phyloP scores from a whole-genome alignment of 805 yeast species.

The Cyberlindnera amylophila region DNA sequence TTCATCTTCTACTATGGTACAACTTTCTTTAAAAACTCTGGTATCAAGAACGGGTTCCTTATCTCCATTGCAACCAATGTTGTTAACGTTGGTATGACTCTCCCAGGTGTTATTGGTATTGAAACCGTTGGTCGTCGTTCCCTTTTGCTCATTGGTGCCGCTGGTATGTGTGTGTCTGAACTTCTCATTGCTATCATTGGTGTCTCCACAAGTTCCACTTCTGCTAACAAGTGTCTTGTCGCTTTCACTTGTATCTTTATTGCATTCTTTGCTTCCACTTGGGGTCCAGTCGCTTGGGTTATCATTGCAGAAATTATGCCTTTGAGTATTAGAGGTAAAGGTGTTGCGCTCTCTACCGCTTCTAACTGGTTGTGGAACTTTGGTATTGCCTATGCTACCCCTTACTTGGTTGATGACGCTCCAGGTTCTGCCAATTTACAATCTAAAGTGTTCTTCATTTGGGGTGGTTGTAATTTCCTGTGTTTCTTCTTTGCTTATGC shows the following conservation, averaged over 20 bases:
- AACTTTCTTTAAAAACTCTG: slow-evolving; percentile 50
- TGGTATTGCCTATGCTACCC: slow-evolving; percentile 72
- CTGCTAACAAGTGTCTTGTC: slow-evolving; percentile 45
- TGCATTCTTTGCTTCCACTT: slow-evolving; percentile 73
- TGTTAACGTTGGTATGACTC: slow-evolving; percentile 46
- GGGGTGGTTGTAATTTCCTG: slow-evolving; percentile 66
- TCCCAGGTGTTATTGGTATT: slow-evolving; percentile 51
- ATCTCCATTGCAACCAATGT: slow-evolving; percentile 41
- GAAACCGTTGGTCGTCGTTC: slow-evolving; percentile 67
- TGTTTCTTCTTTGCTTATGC: slow-evolving; percentile 55
- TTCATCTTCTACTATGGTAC: slow-evolving; percentile 71
- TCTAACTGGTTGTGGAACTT: slow-evolving; percentile 81
- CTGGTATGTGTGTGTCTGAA: slow-evolving; percentile 59
- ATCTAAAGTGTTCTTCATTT: slow-evolving; percentile 64
- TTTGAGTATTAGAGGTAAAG: slow-evolving; percentile 69
- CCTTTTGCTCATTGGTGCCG: slow-evolving; percentile 56
- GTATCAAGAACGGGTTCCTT: slow-evolving; percentile 45
- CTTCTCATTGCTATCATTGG: slow-evolving; percentile 54
- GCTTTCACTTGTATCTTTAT: slow-evolving; percentile 58
- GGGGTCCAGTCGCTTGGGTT: slow-evolving; percentile 84
- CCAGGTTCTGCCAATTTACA: slow-evolving; percentile 58
- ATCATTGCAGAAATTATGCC: slow-evolving; percentile 61
- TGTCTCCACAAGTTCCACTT: slow-evolving; percentile 26
- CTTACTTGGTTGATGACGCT: slow-evolving; percentile 65
- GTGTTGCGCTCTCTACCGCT: slow-evolving; percentile 66